These are phyloP conservation scores for Corylus avellana DNA, from an alignment of 306 rosid genomes.

Conservation along the genomic window DNA sequence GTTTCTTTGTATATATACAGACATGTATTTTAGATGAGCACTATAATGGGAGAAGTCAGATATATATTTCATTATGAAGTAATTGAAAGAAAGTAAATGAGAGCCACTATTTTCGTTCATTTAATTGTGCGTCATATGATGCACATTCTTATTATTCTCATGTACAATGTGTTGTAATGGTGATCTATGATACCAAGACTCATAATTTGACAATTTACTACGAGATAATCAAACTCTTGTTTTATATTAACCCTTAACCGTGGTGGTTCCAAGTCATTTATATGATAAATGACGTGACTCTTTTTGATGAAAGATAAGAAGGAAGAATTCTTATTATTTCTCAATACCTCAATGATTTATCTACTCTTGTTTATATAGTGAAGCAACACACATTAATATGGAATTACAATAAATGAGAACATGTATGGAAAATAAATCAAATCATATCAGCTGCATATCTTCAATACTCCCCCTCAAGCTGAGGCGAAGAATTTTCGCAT, in stretches of 20 bases:
- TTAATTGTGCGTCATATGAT: neutral
- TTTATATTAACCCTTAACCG: neutral
- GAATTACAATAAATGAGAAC: no score
- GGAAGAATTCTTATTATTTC: no score
- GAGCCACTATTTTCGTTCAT: neutral
- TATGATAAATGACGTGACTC: slow-evolving; percentile 9
- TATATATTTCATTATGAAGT: neutral
- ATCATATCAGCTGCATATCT: no score
- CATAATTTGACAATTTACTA: neutral
- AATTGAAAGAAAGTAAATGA: neutral
- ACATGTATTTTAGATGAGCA: neutral
- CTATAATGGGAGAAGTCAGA: neutral
- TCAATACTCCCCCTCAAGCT: no score
- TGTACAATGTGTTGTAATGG: neutral
- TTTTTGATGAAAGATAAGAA: no score
- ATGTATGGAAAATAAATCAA: no score
- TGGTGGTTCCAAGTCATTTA: neutral
- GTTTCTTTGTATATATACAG: neutral
- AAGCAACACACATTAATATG: no score
- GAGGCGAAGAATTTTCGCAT: no score
- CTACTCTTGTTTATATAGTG: no score
- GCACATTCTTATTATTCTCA: neutral
- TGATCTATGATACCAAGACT: neutral
- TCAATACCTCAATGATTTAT: no score
- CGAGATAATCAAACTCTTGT: neutral